Conservation (phyloP, 2,329 filamentous ascomycete species). For the Fusarium sulawesiense region DNA sequence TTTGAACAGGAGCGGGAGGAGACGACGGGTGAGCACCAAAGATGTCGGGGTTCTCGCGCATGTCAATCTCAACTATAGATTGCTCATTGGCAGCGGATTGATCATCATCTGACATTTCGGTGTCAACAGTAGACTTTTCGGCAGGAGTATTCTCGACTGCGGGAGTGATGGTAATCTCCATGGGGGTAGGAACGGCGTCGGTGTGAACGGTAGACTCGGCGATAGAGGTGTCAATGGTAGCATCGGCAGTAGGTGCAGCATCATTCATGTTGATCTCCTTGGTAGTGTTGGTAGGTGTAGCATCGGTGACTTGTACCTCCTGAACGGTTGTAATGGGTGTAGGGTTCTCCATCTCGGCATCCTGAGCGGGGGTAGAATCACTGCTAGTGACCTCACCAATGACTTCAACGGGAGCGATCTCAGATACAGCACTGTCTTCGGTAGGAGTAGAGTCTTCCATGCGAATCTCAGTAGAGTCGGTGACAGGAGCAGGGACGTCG, state of each 20-base stretch:
- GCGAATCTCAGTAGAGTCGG: neutral
- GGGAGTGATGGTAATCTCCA: neutral
- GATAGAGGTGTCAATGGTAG: neutral
- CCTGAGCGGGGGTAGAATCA: neutral
- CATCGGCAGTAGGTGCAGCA: neutral
- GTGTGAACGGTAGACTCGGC: neutral
- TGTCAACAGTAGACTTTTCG: neutral
- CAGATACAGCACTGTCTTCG: neutral
- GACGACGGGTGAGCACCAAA: constrained; percentile 44
- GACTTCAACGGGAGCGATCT: neutral
- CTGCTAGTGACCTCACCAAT: neutral
- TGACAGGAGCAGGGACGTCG: neutral
- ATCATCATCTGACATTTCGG: neutral
- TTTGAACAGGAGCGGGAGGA: constrained; percentile 36
- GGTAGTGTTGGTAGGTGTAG: neutral
- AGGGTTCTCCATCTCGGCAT: neutral
- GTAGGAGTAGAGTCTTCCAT: neutral
- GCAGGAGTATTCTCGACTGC: neutral
- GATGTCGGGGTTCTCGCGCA: constrained; percentile 52
- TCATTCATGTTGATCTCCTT: neutral
- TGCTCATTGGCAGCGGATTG: constrained; percentile 23
- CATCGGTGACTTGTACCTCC: neutral
- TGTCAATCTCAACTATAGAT: constrained; percentile 50
- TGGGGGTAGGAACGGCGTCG: neutral
- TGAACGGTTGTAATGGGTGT: neutral